Evolutionary conservation across 805 yeast species (phyloP), one percentile per base, ranked within the genome.

Genomic region (Torulaspora quercuum): DNA sequence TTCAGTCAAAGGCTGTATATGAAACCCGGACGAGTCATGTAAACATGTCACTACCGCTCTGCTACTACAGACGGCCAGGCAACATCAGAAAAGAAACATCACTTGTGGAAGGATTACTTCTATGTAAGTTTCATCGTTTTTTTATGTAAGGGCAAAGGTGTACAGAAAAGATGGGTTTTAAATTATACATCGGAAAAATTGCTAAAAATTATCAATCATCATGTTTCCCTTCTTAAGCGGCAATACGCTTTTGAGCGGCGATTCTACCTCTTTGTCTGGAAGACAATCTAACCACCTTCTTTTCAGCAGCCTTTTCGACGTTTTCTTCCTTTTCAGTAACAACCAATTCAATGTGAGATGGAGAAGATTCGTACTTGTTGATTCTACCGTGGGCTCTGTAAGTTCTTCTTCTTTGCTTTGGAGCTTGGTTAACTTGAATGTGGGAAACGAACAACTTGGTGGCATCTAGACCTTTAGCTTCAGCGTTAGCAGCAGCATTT

Each of bases 341-440:
- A 68, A 87, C 81, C 67, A 92, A 78, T 80, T 92, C 98, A 70
- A 92, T 90, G 85, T 92, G 99, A 65, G 94, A 89, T 70, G 98
- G 98, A 64, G 89, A 78, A 48, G 97, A 86, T 78, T 88, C 94
- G 92, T 88, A 92, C 65, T 96, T 95, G 77, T 90, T 92, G 71
- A 88, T 86, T 83, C 98, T 92, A 85, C 99, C 99, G 83, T 90
- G 97, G 65, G 99, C 99, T 83, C 99, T 89, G 95, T 78, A 92
- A 67, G 98, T 92, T 79, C 99, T 88, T 80, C 99, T 90, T 82
- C 97, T 92, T 78, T 87, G 95, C 78, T 88, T 88, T 76, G 99
- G 98, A 65, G 98, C 98, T 73, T 88, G 95, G 95, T 92, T 92
- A 67, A 90, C 98, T 80, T 92, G 98, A 70, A 92, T 90, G 85